phyloP scores from a whole-genome alignment of 192 early-diverging fungal species.

The Piromyces finnis region DNA sequence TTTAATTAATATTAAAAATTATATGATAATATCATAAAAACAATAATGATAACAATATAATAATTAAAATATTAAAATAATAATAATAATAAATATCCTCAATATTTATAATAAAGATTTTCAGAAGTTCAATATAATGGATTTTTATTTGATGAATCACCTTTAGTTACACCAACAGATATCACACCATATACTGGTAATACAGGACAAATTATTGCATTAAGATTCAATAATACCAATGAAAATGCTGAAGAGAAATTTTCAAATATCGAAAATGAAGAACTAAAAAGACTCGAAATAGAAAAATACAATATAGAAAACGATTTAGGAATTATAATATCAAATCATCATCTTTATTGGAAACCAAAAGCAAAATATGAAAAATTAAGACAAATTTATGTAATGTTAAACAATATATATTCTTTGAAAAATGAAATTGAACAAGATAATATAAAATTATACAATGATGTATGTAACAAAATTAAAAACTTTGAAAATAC shows the following conservation, averaged over 20 bases:
- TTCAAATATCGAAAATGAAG: background rate
- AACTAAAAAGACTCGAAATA: background rate
- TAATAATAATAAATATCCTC: background rate
- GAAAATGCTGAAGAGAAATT: background rate
- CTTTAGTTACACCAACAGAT: background rate
- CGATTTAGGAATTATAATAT: background rate
- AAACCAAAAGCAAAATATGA: background rate
- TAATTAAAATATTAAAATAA: too few species aligned
- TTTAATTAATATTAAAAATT: too few species aligned
- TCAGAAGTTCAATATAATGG: background rate
- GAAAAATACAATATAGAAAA: background rate
- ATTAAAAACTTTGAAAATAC: background rate
- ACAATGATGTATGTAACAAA: background rate
- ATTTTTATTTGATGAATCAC: background rate
- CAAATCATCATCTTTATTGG: background rate
- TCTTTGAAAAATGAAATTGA: background rate
- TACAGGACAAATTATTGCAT: background rate
- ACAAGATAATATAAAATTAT: background rate
- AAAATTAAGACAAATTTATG: background rate
- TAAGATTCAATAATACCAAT: background rate
- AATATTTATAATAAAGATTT: background rate
- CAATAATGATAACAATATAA: too few species aligned
- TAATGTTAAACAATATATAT: background rate
- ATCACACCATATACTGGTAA: background rate
- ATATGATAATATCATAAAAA: too few species aligned